Base-by-base conservation (phyloP, 2,329 filamentous ascomycete genomes). In the Arthrobotrys sinensis region DNA sequence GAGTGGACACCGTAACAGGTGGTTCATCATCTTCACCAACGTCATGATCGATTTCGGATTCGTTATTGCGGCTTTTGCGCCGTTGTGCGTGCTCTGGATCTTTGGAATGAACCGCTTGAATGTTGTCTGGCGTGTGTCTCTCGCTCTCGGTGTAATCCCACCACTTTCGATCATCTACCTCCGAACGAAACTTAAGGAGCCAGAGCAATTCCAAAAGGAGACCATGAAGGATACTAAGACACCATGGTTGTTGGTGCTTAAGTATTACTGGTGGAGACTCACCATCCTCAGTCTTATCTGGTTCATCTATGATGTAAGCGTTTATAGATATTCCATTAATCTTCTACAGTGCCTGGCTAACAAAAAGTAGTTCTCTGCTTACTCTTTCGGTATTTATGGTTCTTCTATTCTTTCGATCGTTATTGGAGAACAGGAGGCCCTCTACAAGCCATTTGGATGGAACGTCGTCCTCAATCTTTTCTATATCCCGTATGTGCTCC, bases 11-110 rank as follows among this genome's bases (percentile, higher is more conserved):
- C 88, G 94, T n/a, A 95, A 97, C 83, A 88, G 92, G 45, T 97
- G 93, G 93, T 97, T 94, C 83, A 93, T 95, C 81, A 87, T 97
- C 80, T 96, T 96, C 84, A 97, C 93, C 55, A 96, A 96, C 84
- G 90, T 92, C 24, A 92, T 94, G 87, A 96, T 97, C 77, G 93
- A 96, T 83, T 89, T 90, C 66, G 94, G 93, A 0, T 97, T 96
- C 80, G 92, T 96, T 1, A 87, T 95, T 69, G 91, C 93, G 7
- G 91, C 92, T 0, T 89, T 97, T 79, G 90, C 96, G 1, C 92
- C 93, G 0, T 90, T 90, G 85, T 86, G 92, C 53, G 84, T 91
- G 32, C 88, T 89, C 11, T 81, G 89, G 81, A 88, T 90, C 21
- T 87, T 88, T 72, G 83, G 90, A 83, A 83, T 91, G 80, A 84